A percentile compares a stretch with the other conserved stretches of the same genome.
These are phyloP conservation scores for Phytophthora citricola DNA, from an alignment of 352 stramenopile species.

Conservation along the genomic window DNA sequence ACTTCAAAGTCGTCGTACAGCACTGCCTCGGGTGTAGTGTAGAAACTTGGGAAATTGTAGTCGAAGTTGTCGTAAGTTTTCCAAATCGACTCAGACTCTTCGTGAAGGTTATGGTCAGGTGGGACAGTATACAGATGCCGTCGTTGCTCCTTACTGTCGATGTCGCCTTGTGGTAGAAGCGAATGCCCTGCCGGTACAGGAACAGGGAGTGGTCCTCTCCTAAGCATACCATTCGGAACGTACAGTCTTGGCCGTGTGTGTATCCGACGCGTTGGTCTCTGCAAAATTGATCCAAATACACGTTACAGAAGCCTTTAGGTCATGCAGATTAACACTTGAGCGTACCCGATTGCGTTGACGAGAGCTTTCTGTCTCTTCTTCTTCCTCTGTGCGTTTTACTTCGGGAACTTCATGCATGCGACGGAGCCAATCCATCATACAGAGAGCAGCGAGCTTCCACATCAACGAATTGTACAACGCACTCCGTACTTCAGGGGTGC, in stretches of 20 bases:
- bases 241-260: slow-evolving; percentile 33
- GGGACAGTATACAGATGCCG: slow-evolving; percentile 18
- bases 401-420: slow-evolving; percentile 12
- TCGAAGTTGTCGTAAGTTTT: slow-evolving; percentile 36
- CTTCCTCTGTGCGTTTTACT: slow-evolving; percentile 29
- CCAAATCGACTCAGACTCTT: slow-evolving; percentile 16
- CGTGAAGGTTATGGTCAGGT: slow-evolving; percentile 3
- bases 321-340: neutral
- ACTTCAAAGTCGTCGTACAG: slow-evolving; percentile 32
- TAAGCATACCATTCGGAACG: slow-evolving; percentile 29
- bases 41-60: slow-evolving; percentile 34
- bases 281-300: neutral
- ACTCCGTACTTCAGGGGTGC: slow-evolving; percentile 13
- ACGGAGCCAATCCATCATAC: slow-evolving; percentile 51
- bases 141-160: slow-evolving; percentile 12
- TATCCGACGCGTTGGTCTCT: slow-evolving; percentile 27
- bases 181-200: slow-evolving; percentile 28
- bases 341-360: slow-evolving; percentile 38
- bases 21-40: slow-evolving; percentile 9
- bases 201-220: slow-evolving; percentile 31
- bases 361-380: slow-evolving; percentile 41
- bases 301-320: neutral
- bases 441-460: slow-evolving; percentile 61
- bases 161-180: slow-evolving; percentile 17
- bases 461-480: slow-evolving; percentile 46